A percentile compares a stretch with the other conserved stretches of the same genome.
Conservation (phyloP, 805 yeast genomes). For the Hemisphaericaspora nanyangensis region DNA sequence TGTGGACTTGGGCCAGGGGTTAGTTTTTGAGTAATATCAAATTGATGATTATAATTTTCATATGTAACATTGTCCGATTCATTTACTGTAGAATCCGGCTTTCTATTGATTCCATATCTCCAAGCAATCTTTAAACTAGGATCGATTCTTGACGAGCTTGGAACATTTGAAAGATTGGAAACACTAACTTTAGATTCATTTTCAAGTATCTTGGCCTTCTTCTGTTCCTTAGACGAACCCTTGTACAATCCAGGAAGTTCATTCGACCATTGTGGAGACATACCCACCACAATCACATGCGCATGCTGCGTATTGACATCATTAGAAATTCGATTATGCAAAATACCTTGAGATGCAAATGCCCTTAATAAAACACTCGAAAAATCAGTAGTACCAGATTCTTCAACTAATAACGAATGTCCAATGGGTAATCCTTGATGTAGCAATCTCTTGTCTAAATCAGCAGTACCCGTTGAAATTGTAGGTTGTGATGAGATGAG, state of each 20-base stretch:
- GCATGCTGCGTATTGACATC: conserved; percentile 46
- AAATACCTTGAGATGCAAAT: conserved; percentile 73
- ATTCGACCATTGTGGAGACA: conserved; percentile 54
- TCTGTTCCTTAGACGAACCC: conserved; percentile 64
- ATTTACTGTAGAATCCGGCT: conserved; percentile 20
- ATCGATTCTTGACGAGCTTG: conserved; percentile 9
- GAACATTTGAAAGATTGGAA: conserved; percentile 43
- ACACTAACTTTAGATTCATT: conserved; percentile 66
- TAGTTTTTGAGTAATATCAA: conserved; percentile 73
- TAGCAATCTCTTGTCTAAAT: conserved; percentile 66
- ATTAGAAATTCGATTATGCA: conserved; percentile 53
- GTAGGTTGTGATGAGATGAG: conserved; percentile 69
- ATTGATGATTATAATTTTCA: conserved; percentile 59
- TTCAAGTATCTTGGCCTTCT: conserved; percentile 52
- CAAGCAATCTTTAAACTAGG: conserved; percentile 83
- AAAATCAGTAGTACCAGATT: conserved; percentile 86
- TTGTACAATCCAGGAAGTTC: conserved; percentile 76
- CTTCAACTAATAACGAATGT: conserved; percentile 65
- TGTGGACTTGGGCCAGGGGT: conserved; percentile 60
- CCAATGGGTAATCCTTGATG: conserved; percentile 90
- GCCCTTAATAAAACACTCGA: conserved; percentile 63
- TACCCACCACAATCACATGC: conserved; percentile 63
- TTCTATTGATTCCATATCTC: conserved; percentile 66
- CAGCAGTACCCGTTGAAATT: conserved; percentile 74
- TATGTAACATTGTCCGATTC: conserved; percentile 21